Evolutionary conservation across 2,329 filamentous ascomycete species (phyloP), one percentile per base, ranked within the genome.

Genomic region (Aspergillus piperis): DNA sequence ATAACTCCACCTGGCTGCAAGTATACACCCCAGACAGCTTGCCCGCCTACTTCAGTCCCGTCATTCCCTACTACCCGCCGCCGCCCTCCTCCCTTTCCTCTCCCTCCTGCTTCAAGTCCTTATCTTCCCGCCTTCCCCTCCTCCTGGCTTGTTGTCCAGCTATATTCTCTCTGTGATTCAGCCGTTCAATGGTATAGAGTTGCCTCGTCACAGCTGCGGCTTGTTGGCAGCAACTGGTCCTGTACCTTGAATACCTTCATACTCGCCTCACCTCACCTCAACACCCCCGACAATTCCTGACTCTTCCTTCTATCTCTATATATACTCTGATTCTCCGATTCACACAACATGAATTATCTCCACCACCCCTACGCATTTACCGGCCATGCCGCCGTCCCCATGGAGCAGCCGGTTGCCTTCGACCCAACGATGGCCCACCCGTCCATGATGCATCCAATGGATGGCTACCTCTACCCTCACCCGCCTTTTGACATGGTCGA

Each of bases 401-500:
- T 78, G 65, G 74, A 78, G 32, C 75, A 77, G 54, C 64, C 71
- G 27, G 66, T 77, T 57, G 67, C 68, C 51, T 77, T 72, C 57
- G 75, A 75, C 47, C 70, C 73, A 11, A 62, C 70, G 48, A 76
- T 77, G 70, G 66, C 69, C 38, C 75, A 75, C 51, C 73, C 73
- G 1, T 65, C 75, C 25, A 75, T 78, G 73, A 71, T 73, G 62
- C 73, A 73, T 61, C 69, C 73, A 36, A 73, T 76, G 58, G 73
- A 78, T 56, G 73, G 73, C 52, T 77, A 77, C 60, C 63, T 77
- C 38, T 73, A 75, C 59, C 65, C 70, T 36, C 74, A 75, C 57
- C 69, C 71, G n/a, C 70, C 73, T n/a, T 74, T 75, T 65, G 78
- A 80, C 38, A 75, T 76, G 70, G 69, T 77, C 42, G 77, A 80